phyloP scores from a whole-genome alignment of 176 grass and related monocot species.

The Thinopyrum elongatum region DNA sequence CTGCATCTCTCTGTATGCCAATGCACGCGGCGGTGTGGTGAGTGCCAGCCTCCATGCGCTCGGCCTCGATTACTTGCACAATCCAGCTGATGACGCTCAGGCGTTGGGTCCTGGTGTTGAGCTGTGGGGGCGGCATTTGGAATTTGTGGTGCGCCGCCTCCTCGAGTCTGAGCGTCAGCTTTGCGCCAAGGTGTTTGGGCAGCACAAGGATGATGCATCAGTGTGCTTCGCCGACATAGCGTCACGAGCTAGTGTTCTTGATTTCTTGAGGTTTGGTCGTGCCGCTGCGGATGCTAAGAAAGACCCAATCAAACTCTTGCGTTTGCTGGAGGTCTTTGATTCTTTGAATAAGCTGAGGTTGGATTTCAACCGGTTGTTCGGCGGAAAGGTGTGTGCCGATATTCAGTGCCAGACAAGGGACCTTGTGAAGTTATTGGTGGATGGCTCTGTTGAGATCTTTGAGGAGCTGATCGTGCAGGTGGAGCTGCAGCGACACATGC shows the following conservation, averaged over 20 bases:
- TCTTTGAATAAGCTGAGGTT: slow-evolving; percentile 65
- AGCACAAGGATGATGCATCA: slow-evolving; percentile 27
- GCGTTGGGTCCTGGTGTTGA: slow-evolving; percentile 43
- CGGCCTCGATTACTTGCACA: slow-evolving; percentile 54
- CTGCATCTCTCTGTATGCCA: slow-evolving; percentile 33
- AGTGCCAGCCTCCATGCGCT: slow-evolving; percentile 48
- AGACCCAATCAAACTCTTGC: slow-evolving; percentile 78
- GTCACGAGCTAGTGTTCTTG: slow-evolving; percentile 43
- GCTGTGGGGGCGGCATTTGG: slow-evolving; percentile 55
- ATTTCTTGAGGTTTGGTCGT: slow-evolving; percentile 63
- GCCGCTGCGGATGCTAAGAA: slow-evolving; percentile 69
- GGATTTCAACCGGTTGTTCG: slow-evolving; percentile 79
- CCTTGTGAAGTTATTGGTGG: slow-evolving; percentile 69
- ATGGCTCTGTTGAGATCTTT: slow-evolving; percentile 74
- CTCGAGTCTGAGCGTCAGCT: slow-evolving; percentile 64
- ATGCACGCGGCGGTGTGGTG: slow-evolving; percentile 49
- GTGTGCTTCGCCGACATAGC: slow-evolving; percentile 64
- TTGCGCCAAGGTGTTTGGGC: slow-evolving; percentile 57
- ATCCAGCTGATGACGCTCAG: slow-evolving; percentile 37
- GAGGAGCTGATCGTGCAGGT: slow-evolving; percentile 75
- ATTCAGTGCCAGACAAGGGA: slow-evolving; percentile 72
- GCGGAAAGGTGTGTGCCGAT: slow-evolving; percentile 63
- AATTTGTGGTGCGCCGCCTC: slow-evolving; percentile 57
- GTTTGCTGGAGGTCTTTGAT: slow-evolving; percentile 72
- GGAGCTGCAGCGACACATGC: slow-evolving; percentile 63